phyloP scores from a whole-genome alignment of 257 asterid genomes.

The Asclepias syriaca region DNA sequence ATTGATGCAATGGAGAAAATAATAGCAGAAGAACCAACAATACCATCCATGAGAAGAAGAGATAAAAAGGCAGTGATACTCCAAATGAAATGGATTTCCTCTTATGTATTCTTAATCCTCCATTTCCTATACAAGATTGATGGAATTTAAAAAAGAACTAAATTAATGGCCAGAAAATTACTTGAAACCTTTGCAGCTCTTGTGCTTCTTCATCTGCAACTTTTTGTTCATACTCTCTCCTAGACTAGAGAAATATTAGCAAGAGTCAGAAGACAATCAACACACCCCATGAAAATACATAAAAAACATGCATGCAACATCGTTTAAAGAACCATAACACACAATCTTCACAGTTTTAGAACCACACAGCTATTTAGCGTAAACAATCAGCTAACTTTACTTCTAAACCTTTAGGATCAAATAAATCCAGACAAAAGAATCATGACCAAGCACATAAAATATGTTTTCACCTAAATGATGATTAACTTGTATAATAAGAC shows the following conservation, averaged over 20 bases:
- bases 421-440: background rate
- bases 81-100: background rate
- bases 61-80: background rate
- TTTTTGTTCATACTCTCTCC: conserved; percentile 70
- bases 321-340: background rate
- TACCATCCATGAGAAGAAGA: background rate
- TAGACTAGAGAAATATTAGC: conserved; percentile 47
- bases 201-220: conserved; percentile 77
- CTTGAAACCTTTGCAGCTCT: conserved; percentile 79
- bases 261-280: conserved; percentile 20
- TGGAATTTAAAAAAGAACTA: conserved; percentile 2
- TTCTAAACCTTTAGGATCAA: background rate
- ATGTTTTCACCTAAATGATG: background rate
- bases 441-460: background rate
- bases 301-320: background rate
- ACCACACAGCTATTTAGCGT: background rate
- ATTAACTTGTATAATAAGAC: background rate
- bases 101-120: background rate
- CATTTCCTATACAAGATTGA: background rate
- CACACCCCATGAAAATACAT: conserved; percentile 2
- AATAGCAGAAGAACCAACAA: background rate
- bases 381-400: background rate
- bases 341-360: background rate
- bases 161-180: conserved; percentile 23
- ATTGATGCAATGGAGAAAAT: background rate